Evolutionary conservation across 2,329 filamentous ascomycete genomes (phyloP), one percentile per base, ranked within the genome.

Genomic region (Fusarium hainanense): DNA sequence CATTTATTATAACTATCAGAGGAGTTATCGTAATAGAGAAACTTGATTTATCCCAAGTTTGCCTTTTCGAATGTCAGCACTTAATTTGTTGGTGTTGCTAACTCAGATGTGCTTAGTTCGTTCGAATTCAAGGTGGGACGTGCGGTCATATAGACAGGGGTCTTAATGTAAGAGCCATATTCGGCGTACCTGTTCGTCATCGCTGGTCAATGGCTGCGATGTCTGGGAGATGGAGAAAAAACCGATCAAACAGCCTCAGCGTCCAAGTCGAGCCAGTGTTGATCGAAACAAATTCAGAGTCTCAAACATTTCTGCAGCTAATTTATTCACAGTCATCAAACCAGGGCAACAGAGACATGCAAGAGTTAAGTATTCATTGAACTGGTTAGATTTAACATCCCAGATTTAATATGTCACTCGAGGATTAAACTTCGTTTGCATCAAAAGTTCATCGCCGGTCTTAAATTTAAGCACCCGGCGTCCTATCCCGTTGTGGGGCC

Each of bases 61-160:
- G 28, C 32, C 54, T 50, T 52, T 57, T 43, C 21, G 21, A 50
- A 30, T 49, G 54, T 66, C 61, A 66, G 61, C 54, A 54, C 54
- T 44, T 42, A 63, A 57, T 58, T 54, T 44, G 37, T 30, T 60
- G 47, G 62, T 66, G 48, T 66, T 66, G 61, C 61, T 52, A 52
- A 28, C 49, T 52, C 42, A 20, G 49, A 52, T 52, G 48, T 51
- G 18, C 34, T 52, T 66, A 66, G 63, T 66, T 66, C 43, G 44
- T 48, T 43, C 28, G 41, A 14, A 61, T 63, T 41, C 48, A 41
- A 61, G 52, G 61, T 66, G 63, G 63, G 60, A 59, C 62, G 47
- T 47, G 60, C 47, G 34, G 54, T 59, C 43, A 23, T 41, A 44
- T 66, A 30, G 54, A 61, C 63, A 66, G 48, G 54, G 63, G 32